Base-by-base conservation (phyloP, 768 basidiomycete species). In the Pholiota conissans region DNA sequence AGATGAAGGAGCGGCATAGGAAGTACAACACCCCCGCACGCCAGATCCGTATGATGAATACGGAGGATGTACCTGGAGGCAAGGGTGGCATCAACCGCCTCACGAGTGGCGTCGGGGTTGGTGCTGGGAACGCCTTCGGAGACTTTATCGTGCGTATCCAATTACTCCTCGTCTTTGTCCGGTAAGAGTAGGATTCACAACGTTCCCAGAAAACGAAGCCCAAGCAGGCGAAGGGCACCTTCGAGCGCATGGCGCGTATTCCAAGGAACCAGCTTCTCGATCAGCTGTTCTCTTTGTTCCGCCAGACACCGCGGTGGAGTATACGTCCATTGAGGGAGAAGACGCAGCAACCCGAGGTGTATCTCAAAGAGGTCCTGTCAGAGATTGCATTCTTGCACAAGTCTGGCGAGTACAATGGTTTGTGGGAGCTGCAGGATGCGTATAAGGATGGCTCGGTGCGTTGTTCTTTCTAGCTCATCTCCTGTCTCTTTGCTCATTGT, bases 161-260 rank as follows among this genome's bases (percentile, higher is more conserved):
- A 32, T 49, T 49, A 56, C 52, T 48, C 37, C 46, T 55, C 59
- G 35, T 49, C 10, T 42, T 7, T 49, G 57, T 39, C 16, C 8
- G 5, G 37, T 8, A 9, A 14, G 24, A 3, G 45, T 27, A 59
- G 7, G 10, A 37, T 29, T 69, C 14, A 48, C 49, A 37, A 7
- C 40, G 22, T 39, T 60, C 58, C 11, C 61, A 87, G 88, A 84
- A 83, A 80, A 77, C 84, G 14, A 91, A 87, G 72, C 81, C 75
- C 35, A 91, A 89, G 69, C 79, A 76, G 1, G 70, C 78, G 16
- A 90, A 91, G 63, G 88, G 88, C 27, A 76, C 82, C 13, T 90
- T 90, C 74, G 92, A 95, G 72, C 89, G 91, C 63, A 90, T 91
- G 84, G 88, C 90, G n/a, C 91, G 95, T 69, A 87, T 97, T 74